These are phyloP conservation scores for Fusarium setosum DNA, from an alignment of 2,329 filamentous ascomycete species.

Conservation along the genomic window DNA sequence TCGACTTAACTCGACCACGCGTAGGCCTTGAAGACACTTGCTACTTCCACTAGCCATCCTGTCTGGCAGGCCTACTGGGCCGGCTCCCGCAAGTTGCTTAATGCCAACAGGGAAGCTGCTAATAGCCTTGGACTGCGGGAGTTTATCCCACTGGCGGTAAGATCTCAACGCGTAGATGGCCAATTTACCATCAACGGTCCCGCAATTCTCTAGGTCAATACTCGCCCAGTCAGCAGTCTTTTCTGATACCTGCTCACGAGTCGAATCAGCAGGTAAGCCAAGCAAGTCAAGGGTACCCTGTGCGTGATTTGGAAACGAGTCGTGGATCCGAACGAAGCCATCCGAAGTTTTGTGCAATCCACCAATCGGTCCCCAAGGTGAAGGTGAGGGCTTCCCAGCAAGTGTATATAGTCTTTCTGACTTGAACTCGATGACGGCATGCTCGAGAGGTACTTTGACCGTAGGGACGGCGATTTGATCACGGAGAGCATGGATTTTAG, in stretches of 20 bases:
- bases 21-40: constrained; percentile 65
- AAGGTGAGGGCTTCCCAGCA: constrained; percentile 47
- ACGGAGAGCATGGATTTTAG: constrained; percentile 55
- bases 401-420: constrained; percentile 63
- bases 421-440: constrained; percentile 64
- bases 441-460: constrained; percentile 56
- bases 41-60: not conserved
- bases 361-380: constrained; percentile 57
- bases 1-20: constrained; percentile 77
- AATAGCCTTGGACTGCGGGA: constrained; percentile 58
- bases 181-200: constrained; percentile 49
- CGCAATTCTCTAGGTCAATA: constrained; percentile 60
- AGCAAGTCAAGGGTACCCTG: constrained; percentile 57
- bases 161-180: constrained; percentile 63
- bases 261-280: constrained; percentile 47
- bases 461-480: constrained; percentile 43
- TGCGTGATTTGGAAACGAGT: constrained; percentile 63
- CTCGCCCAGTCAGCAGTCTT: constrained; percentile 54
- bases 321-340: constrained; percentile 66
- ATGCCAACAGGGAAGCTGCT: constrained; percentile 59
- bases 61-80: not conserved
- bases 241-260: constrained; percentile 51
- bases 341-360: constrained; percentile 63
- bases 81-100: constrained; percentile 44
- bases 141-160: constrained; percentile 62